phyloP scores from a whole-genome alignment of 1,139 yeast species.

The Yamadazyma sp. region DNA sequence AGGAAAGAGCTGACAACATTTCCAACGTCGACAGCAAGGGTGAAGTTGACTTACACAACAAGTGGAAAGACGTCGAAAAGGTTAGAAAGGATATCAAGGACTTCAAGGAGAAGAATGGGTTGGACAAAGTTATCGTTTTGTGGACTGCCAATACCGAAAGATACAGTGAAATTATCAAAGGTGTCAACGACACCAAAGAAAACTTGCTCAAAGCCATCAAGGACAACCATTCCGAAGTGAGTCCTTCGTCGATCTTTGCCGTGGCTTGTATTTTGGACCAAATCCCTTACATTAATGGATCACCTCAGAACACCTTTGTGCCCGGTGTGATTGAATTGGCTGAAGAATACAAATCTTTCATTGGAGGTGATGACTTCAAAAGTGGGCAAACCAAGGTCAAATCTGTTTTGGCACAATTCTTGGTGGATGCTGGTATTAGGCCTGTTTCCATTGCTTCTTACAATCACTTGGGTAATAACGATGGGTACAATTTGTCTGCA shows the following conservation, averaged over 20 bases:
- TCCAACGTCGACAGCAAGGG: constrained; percentile 57
- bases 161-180: constrained; percentile 72
- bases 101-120: constrained; percentile 69
- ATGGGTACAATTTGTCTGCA: constrained; percentile 88
- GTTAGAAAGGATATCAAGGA: constrained; percentile 81
- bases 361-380: constrained; percentile 97
- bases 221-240: constrained; percentile 75
- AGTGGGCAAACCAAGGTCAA: constrained; percentile 95
- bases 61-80: constrained; percentile 89
- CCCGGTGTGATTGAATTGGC: constrained; percentile 94
- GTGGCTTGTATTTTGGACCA: constrained; percentile 88
- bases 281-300: constrained; percentile 90
- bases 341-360: constrained; percentile 70
- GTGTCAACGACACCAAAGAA: constrained; percentile 88
- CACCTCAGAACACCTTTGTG: constrained; percentile 96
- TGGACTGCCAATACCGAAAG: constrained; percentile 99
- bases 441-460: constrained; percentile 93
- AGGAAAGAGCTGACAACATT: constrained; percentile 86
- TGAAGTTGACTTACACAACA: constrained; percentile 54
- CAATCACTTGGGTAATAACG: constrained; percentile 96
- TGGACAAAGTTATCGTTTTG: constrained; percentile 85
- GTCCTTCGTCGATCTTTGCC: constrained; percentile 91
- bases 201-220: constrained; percentile 75
- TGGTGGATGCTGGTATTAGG: constrained; percentile 96
- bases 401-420: constrained; percentile 91